Conservation (phyloP, 1,139 yeast genomes). For the Hansenula sp. region DNA sequence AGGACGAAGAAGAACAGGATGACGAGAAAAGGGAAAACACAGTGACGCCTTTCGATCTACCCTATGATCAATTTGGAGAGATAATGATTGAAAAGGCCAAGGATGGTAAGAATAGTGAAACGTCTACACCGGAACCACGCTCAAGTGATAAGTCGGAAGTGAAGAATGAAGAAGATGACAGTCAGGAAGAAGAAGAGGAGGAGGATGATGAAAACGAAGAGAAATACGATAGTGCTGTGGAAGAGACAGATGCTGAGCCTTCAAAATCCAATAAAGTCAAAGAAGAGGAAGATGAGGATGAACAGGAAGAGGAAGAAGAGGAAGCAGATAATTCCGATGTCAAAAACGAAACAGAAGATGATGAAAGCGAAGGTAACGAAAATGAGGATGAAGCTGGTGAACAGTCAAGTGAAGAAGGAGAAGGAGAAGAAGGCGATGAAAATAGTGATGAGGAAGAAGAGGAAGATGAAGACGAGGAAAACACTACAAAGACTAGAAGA, state of each 20-base stretch:
- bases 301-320: slow-evolving; percentile 11
- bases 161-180: slow-evolving; percentile 7
- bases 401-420: slow-evolving; percentile 6
- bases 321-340: slow-evolving; percentile 9
- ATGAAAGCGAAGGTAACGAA: slow-evolving; percentile 6
- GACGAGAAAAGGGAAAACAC: slow-evolving; percentile 2
- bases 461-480: slow-evolving; percentile 14
- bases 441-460: slow-evolving; percentile 12
- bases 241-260: slow-evolving; percentile 11
- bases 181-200: slow-evolving; percentile 13
- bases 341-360: neutral
- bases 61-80: too few species aligned
- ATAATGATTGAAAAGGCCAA: too few species aligned
- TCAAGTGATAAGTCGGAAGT: slow-evolving; percentile 8
- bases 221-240: slow-evolving; percentile 25
- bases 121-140: slow-evolving; percentile 2
- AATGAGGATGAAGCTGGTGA: slow-evolving; percentile 1
- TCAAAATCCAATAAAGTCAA: slow-evolving; percentile 6
- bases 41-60: too few species aligned
- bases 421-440: slow-evolving; percentile 10
- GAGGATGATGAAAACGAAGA: slow-evolving; percentile 13
- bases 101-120: too few species aligned
- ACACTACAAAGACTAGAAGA: slow-evolving; percentile 9
- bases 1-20: neutral
- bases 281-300: slow-evolving; percentile 25